Percentiles rank a stretch among this genome's conserved stretches.
Evolutionary conservation across 768 basidiomycete genomes (phyloP).

Genomic region (Tylopilus cervinicoccineus): DNA sequence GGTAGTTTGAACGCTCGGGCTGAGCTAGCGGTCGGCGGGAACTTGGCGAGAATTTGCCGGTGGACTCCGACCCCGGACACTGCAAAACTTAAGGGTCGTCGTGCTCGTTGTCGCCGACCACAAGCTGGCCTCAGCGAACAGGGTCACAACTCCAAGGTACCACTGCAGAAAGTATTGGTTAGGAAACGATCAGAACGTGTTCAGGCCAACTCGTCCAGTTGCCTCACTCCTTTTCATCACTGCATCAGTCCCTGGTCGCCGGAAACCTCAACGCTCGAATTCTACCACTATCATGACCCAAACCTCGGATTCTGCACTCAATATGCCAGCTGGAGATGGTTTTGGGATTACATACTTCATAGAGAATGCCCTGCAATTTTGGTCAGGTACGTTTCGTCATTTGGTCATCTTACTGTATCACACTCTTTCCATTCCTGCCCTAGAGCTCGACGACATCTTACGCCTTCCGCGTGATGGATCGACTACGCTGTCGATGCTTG

Average conservation of each 20-base stretch:
- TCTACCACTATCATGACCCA: constrained; percentile 14
- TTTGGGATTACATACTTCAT: constrained; percentile 82
- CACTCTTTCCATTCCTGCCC: not conserved
- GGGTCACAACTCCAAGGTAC: not conserved
- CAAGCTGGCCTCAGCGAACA: constrained; percentile 2
- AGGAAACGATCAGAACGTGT: not conserved
- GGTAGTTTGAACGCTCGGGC: no score
- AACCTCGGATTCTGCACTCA: constrained; percentile 13
- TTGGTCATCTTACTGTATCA: constrained; percentile 3
- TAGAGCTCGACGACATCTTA: constrained; percentile 87
- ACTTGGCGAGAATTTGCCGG: not conserved
- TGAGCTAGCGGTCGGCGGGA: no score
- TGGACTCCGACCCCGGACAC: constrained; percentile 22
- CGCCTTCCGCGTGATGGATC: constrained; percentile 54
- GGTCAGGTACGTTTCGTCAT: constrained; percentile 63
- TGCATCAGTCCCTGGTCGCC: constrained; percentile 3
- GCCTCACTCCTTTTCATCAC: constrained; percentile 4
- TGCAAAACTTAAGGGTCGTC: not conserved
- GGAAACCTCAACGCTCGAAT: constrained; percentile 3
- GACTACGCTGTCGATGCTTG: constrained; percentile 68
- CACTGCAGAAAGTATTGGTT: not conserved
- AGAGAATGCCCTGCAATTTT: constrained; percentile 82
- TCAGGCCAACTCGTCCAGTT: not conserved
- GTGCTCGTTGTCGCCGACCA: constrained; percentile 3
- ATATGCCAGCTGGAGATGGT: constrained; percentile 47